phyloP scores from a whole-genome alignment of 768 basidiomycete genomes.

The Suillus subaureus region DNA sequence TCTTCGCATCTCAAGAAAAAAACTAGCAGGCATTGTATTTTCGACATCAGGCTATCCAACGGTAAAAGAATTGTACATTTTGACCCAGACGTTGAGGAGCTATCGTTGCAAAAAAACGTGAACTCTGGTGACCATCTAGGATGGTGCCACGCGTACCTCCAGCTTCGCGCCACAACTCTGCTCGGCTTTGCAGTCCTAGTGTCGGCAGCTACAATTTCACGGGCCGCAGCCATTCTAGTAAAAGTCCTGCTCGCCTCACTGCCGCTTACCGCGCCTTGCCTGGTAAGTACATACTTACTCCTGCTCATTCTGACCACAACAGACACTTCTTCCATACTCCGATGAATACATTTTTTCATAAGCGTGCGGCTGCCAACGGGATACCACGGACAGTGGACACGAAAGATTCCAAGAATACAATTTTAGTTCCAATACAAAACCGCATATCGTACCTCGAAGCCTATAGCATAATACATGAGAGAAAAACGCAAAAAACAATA shows the following conservation, averaged over 20 bases:
- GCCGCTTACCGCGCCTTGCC: no score
- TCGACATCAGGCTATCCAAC: no score
- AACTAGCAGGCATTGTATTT: no score
- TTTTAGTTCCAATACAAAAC: not conserved
- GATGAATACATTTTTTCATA: not conserved
- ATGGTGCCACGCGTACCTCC: no score
- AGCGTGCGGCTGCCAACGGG: not conserved
- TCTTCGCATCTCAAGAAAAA: no score
- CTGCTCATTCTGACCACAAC: no score
- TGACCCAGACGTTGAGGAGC: no score
- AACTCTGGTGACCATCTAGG: no score
- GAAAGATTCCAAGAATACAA: not conserved
- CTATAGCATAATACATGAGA: slow-evolving; percentile 4
- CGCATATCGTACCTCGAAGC: not conserved
- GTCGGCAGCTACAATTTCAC: not conserved
- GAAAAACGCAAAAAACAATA: not conserved
- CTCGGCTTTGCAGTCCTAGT: not conserved
- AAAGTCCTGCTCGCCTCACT: not conserved
- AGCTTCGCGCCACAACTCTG: not conserved
- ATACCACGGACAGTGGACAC: not conserved
- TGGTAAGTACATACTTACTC: no score
- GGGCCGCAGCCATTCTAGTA: not conserved
- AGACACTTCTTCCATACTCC: no score
- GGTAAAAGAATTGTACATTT: no score
- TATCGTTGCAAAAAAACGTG: no score